Evolutionary conservation across 2,329 filamentous ascomycete species (phyloP).

Genomic region (Huntiella moniliformis): DNA sequence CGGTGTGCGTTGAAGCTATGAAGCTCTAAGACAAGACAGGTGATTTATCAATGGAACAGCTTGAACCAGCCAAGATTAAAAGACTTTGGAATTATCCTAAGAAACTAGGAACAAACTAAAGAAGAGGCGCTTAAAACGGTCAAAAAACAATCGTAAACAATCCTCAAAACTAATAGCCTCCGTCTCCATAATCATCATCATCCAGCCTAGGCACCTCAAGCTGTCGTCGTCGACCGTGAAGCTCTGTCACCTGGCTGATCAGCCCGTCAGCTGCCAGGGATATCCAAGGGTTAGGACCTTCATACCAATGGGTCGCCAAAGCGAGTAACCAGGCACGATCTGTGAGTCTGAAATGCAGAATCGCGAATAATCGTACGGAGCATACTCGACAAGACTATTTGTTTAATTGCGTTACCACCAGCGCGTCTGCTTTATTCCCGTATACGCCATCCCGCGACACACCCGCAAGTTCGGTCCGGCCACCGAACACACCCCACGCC

Average conservation of each 20-base stretch:
- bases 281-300: no score
- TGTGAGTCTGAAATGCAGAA: no score
- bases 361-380: no score
- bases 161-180: neutral
- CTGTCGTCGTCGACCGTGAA: neutral
- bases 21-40: neutral
- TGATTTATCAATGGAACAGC: neutral
- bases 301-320: no score
- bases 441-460: neutral
- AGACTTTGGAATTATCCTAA: neutral
- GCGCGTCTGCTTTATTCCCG: neutral
- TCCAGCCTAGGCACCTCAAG: neutral
- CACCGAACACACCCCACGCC: neutral
- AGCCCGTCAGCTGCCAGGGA: no score
- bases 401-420: neutral
- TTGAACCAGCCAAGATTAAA: neutral
- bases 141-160: no score
- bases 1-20: neutral
- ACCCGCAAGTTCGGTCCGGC: neutral
- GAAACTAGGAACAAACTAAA: neutral
- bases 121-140: no score
- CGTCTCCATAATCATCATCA: neutral
- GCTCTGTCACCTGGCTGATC: neutral
- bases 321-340: no score
- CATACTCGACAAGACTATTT: no score